Conservation (phyloP, 1,284 basidiomycete genomes). For the Anthracocystis setariae region DNA sequence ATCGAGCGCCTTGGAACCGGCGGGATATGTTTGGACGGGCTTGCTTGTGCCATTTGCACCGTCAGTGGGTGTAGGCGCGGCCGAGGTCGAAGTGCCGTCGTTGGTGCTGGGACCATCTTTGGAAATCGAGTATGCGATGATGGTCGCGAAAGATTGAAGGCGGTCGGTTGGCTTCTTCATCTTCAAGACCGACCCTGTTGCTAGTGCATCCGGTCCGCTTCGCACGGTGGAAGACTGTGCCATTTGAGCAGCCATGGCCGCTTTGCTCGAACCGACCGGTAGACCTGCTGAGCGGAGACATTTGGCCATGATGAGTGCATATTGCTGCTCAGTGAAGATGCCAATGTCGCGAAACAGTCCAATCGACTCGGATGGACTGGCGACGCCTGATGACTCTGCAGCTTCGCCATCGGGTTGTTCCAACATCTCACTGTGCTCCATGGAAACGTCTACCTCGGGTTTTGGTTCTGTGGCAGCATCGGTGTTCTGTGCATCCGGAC, state of each 20-base stretch:
- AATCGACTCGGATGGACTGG: slow-evolving; percentile 41
- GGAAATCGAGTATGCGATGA: slow-evolving; percentile 91
- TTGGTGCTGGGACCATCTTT: slow-evolving; percentile 76
- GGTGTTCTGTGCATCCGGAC: slow-evolving; percentile 14
- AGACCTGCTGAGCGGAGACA: slow-evolving; percentile 82
- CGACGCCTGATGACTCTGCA: slow-evolving; percentile 11
- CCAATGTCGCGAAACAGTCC: slow-evolving; percentile 78
- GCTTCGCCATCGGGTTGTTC: slow-evolving; percentile 1
- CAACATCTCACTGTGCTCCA: slow-evolving; percentile 10
- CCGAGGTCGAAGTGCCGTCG: slow-evolving; percentile 28
- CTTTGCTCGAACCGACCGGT: slow-evolving; percentile 71
- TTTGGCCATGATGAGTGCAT: slow-evolving; percentile 85
- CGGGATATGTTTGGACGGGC: slow-evolving; percentile 73
- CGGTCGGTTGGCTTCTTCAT: slow-evolving; percentile 81
- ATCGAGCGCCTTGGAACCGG: slow-evolving; percentile 88
- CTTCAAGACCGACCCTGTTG: slow-evolving; percentile 75
- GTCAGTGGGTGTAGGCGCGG: slow-evolving; percentile 26
- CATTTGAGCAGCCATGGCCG: slow-evolving; percentile 59
- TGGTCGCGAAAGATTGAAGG: slow-evolving; percentile 81
- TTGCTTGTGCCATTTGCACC: slow-evolving; percentile 5
- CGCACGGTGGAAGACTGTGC: slow-evolving; percentile 56
- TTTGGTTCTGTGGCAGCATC: background rate
- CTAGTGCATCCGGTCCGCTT: slow-evolving; percentile 71
- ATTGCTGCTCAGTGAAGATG: slow-evolving; percentile 87
- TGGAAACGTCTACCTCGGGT: slow-evolving; percentile 4